phyloP scores from a whole-genome alignment of 2,329 filamentous ascomycete genomes.

The Pochonia chlamydosporia region DNA sequence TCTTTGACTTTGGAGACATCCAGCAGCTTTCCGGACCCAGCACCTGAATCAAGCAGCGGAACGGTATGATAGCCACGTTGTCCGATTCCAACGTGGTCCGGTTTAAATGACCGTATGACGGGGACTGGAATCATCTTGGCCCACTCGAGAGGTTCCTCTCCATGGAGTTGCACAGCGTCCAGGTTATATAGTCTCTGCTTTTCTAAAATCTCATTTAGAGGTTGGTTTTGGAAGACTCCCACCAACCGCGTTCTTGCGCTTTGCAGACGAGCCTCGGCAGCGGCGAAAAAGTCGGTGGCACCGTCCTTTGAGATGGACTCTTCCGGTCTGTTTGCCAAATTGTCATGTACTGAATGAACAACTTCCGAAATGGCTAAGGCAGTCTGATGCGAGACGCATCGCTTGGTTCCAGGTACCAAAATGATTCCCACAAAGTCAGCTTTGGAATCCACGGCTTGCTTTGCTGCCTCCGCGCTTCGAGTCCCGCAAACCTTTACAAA shows the following conservation, averaged over 20 bases:
- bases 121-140: constrained; percentile 83
- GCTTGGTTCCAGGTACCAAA: constrained; percentile 72
- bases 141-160: constrained; percentile 90
- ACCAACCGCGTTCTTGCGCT: constrained; percentile 68
- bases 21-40: constrained; percentile 74
- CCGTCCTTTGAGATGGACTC: constrained; percentile 19
- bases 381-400: constrained; percentile 72
- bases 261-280: constrained; percentile 41
- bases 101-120: constrained; percentile 80
- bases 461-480: constrained; percentile 72
- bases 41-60: constrained; percentile 80
- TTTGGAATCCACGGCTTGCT: constrained; percentile 74
- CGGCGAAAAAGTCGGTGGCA: constrained; percentile 67
- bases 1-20: constrained; percentile 65
- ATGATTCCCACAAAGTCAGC: constrained; percentile 94
- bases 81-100: constrained; percentile 65
- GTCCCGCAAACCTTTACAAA: constrained; percentile 96
- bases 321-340: constrained; percentile 25
- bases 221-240: constrained; percentile 90
- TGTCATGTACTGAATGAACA: constrained; percentile 62
- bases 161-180: constrained; percentile 90
- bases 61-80: constrained; percentile 75
- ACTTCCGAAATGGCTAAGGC: constrained; percentile 75
- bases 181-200: constrained; percentile 71
- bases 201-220: constrained; percentile 73